Evolutionary conservation across 371 early-diverging fungal genomes (phyloP).

Genomic region (Nematocida parisii): DNA sequence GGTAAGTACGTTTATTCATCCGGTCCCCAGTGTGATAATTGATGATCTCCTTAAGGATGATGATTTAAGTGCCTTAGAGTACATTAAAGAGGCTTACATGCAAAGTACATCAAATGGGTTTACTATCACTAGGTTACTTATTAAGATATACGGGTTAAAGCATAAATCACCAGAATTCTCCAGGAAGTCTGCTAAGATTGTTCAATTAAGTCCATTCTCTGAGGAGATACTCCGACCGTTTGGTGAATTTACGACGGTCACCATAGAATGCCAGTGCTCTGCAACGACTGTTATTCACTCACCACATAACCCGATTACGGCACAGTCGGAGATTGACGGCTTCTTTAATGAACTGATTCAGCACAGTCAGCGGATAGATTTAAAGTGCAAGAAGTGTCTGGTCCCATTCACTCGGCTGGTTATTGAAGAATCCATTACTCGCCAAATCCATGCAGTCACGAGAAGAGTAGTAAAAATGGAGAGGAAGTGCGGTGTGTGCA

Average conservation of each 20-base stretch:
- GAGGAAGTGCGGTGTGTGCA: constrained; percentile 37
- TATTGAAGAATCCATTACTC: background rate
- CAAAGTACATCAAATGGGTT: background rate
- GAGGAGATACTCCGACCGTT: background rate
- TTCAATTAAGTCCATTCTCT: constrained; percentile 38
- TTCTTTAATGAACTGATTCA: constrained; percentile 6
- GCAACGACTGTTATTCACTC: constrained; percentile 6
- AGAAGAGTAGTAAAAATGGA: constrained; percentile 39
- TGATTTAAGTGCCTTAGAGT: constrained; percentile 26
- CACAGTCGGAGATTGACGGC: background rate
- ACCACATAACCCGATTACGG: background rate
- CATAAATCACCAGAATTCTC: background rate
- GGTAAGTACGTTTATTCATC: background rate
- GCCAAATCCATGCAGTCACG: background rate
- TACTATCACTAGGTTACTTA: constrained; percentile 22
- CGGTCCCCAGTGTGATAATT: background rate
- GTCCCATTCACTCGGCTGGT: background rate
- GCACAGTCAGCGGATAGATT: background rate
- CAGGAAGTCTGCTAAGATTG: constrained; percentile 18
- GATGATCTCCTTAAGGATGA: background rate
- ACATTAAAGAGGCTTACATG: constrained; percentile 2
- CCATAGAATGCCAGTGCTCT: constrained; percentile 18
- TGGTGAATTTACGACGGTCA: background rate
- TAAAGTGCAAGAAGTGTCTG: constrained; percentile 21
- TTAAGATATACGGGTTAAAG: constrained; percentile 29